Percentiles rank a stretch among this genome's conserved stretches.
Conservation (phyloP, 2,329 filamentous ascomycete species). For the Pezicula carpinea region DNA sequence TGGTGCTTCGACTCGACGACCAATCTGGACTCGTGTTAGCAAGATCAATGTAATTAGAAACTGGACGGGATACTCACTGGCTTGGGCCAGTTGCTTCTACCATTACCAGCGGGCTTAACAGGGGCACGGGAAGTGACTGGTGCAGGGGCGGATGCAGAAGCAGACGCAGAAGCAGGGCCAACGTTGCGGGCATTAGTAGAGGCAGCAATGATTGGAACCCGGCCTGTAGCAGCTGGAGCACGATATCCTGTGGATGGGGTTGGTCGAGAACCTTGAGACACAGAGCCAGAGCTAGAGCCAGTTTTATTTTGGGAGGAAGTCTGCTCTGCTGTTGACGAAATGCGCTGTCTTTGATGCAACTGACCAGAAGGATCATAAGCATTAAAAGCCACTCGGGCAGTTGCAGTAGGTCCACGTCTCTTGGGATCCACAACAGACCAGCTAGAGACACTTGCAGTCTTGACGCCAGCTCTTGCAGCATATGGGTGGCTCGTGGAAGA, state of each 20-base stretch:
- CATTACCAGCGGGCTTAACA: background rate
- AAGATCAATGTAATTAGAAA: too few relatives aligned
- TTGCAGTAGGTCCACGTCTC: constrained; percentile 3
- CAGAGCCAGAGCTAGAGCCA: too few relatives aligned
- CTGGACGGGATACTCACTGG: background rate
- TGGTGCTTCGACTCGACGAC: too few relatives aligned
- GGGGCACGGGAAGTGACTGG: background rate
- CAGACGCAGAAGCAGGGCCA: too few relatives aligned
- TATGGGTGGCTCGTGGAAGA: constrained; percentile 18
- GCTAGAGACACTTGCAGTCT: background rate
- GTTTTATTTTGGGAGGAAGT: too few relatives aligned
- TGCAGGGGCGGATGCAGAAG: background rate
- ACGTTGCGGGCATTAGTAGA: too few relatives aligned
- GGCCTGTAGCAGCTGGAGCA: too few relatives aligned
- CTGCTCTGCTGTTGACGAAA: background rate
- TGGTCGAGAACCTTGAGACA: too few relatives aligned
- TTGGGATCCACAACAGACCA: constrained; percentile 9
- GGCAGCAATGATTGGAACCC: too few relatives aligned
- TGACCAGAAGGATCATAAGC: constrained; percentile 13
- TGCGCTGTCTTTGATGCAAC: constrained; percentile 3
- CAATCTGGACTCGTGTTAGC: too few relatives aligned
- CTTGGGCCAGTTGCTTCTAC: background rate
- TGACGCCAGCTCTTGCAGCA: constrained; percentile 1
- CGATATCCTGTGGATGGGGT: too few relatives aligned
- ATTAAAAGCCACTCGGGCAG: constrained; percentile 5